Evolutionary conservation across 768 basidiomycete genomes (phyloP), one percentile per base, ranked within the genome.

Genomic region (Pleurotus tuoliensis): DNA sequence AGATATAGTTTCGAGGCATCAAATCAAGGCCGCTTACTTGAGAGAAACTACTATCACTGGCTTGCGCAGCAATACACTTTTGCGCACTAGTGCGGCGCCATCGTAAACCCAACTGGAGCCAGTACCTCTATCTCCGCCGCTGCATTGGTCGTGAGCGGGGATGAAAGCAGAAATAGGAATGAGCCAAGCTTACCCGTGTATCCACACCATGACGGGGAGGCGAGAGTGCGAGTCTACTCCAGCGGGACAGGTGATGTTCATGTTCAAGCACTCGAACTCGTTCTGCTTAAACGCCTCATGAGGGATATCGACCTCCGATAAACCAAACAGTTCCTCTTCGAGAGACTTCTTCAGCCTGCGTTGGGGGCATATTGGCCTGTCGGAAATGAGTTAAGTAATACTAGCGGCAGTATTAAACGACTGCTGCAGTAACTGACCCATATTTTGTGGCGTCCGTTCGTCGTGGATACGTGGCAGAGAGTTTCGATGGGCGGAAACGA

Each of bases 71-170:
- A 74, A 65, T 25, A 90, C 73, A 67, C 88, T 86, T 64, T 84
- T 83, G 56, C 81, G 81, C 20, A 92, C 89, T 16, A 92, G 71
- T 16, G 82, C 73, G 43, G 86, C 90, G 12, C 83, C 86, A 59
- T 92, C 90, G 61, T 84, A 90, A 6, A 88, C 71, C 89, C 90
- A 91, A 65, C 81, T 81, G 3, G 87, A 87, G 5, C 90, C 89
- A 56, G 82, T 83, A 16, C 90, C 90, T 63, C 81, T 76, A 64
- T 88, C 82, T 7, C 84, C 84, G 40, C 90, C 89, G 22, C 89
- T 91, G 64, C 16, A 24, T 59, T 59, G 53, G 53, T 52, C 9
- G 30, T 58, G 55, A 52, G 22, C 20, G 20, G 25, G 11, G 39
- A 52, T 48, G 50, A 37, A 56, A 40, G 46, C 38, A 51, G 18